These are phyloP conservation scores for Calocera viscosa DNA, from an alignment of 768 basidiomycete species.

Conservation along the genomic window DNA sequence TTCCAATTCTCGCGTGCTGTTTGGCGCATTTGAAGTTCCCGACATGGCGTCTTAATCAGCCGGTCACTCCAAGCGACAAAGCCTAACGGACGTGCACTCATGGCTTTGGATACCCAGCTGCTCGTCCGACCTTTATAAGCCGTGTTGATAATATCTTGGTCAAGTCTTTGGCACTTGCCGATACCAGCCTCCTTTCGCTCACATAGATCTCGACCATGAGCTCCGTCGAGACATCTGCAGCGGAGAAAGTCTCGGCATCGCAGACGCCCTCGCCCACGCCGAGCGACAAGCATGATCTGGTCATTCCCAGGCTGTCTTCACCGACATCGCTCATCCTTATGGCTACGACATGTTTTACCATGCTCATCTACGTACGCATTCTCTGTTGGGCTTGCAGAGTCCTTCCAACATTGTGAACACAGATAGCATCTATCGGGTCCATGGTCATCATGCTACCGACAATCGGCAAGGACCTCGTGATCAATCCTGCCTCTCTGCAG, in stretches of 20 bases:
- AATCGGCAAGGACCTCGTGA: slow-evolving; percentile 25
- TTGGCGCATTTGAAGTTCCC: not conserved
- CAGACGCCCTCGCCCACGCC: not conserved
- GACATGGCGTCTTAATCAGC: not conserved
- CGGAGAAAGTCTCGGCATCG: not conserved
- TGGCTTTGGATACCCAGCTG: not conserved
- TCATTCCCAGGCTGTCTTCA: not conserved
- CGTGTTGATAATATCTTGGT: not conserved
- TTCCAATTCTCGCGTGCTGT: not conserved
- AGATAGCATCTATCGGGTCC: not conserved
- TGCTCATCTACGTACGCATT: not conserved
- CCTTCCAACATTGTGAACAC: too few relatives aligned
- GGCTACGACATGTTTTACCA: not conserved
- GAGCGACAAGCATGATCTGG: not conserved
- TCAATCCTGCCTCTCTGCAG: slow-evolving; percentile 23
- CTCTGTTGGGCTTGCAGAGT: too few relatives aligned
- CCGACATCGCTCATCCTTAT: not conserved
- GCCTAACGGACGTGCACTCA: not conserved
- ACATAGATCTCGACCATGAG: not conserved
- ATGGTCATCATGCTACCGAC: slow-evolving; percentile 17
- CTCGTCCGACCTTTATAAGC: not conserved
- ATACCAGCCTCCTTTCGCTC: too few relatives aligned
- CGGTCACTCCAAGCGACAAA: not conserved
- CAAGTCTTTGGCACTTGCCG: too few relatives aligned
- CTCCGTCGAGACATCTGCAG: not conserved